A percentile compares a stretch with the other conserved stretches of the same genome.
phyloP scores from a whole-genome alignment of 1,284 basidiomycete species.

The Tilletia caries region DNA sequence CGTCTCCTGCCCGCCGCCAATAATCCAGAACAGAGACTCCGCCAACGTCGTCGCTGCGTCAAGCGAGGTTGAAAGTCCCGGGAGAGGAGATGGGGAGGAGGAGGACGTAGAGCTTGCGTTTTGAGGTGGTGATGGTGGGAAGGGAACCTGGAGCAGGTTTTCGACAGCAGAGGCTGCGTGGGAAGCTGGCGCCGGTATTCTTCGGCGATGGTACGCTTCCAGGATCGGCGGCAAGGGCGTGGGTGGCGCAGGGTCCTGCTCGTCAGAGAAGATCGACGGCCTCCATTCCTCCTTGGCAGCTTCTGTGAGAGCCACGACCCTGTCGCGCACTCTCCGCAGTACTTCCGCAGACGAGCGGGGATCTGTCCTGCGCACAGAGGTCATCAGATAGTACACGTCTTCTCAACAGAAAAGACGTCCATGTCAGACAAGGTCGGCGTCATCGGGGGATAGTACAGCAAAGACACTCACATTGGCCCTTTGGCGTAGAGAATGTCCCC shows the following conservation, averaged over 20 bases:
- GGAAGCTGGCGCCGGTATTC: neutral
- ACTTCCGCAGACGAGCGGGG: neutral
- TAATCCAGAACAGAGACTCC: slow-evolving; percentile 9
- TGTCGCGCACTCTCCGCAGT: neutral
- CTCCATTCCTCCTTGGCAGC: neutral
- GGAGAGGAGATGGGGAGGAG: neutral
- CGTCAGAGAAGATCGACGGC: neutral
- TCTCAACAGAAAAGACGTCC: neutral
- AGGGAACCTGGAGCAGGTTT: neutral
- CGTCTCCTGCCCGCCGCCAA: neutral
- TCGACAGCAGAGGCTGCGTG: neutral
- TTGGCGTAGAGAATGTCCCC: slow-evolving; percentile 77
- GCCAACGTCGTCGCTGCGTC: neutral
- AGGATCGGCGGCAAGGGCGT: neutral
- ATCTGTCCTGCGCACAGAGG: neutral
- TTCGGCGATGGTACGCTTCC: slow-evolving; percentile 6
- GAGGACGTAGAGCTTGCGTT: neutral
- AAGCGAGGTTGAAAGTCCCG: neutral
- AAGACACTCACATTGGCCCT: slow-evolving; percentile 56
- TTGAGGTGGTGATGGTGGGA: neutral
- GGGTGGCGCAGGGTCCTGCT: neutral
- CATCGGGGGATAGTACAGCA: no score
- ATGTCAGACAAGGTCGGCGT: no score
- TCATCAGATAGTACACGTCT: slow-evolving; percentile 9
- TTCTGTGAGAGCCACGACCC: neutral